Conservation (phyloP, 768 basidiomycete species). For the Boletus sensibilis region DNA sequence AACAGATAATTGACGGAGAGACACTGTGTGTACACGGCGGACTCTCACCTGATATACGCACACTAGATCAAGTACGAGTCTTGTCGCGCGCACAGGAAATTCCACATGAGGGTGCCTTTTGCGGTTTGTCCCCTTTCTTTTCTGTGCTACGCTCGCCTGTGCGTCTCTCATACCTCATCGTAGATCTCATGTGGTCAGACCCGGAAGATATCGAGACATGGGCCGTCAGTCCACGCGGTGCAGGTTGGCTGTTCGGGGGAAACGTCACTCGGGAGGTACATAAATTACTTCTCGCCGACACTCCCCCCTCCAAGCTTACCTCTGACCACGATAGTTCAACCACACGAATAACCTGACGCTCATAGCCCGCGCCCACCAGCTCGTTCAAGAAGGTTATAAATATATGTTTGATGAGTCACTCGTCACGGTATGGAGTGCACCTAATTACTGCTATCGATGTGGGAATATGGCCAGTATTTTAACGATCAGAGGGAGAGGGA, state of each 20-base stretch:
- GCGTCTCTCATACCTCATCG: not conserved
- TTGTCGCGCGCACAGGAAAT: constrained; percentile 96
- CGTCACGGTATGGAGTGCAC: constrained; percentile 91
- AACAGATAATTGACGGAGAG: constrained; percentile 89
- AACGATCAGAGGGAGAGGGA: constrained; percentile 69
- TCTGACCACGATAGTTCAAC: constrained; percentile 64
- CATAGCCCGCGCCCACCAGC: constrained; percentile 94
- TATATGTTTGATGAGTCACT: constrained; percentile 94
- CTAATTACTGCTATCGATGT: constrained; percentile 83
- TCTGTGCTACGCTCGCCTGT: not conserved
- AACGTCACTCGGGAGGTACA: constrained; percentile 80
- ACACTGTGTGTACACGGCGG: constrained; percentile 95
- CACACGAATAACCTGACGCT: constrained; percentile 85
- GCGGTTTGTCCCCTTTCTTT: constrained; percentile 48
- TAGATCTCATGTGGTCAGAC: constrained; percentile 98
- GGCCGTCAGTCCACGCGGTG: constrained; percentile 95
- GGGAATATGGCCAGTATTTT: constrained; percentile 92
- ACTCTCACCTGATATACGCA: constrained; percentile 92
- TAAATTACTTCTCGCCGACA: not conserved
- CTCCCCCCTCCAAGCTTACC: constrained; percentile 1
- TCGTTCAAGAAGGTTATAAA: constrained; percentile 95
- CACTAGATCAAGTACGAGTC: constrained; percentile 91
- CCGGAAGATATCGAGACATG: constrained; percentile 94
- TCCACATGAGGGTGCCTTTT: constrained; percentile 98
- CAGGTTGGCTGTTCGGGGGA: constrained; percentile 92